Percentiles rank a stretch among this genome's conserved stretches.
phyloP scores from a whole-genome alignment of 768 basidiomycete species.

The Russula virescens region DNA sequence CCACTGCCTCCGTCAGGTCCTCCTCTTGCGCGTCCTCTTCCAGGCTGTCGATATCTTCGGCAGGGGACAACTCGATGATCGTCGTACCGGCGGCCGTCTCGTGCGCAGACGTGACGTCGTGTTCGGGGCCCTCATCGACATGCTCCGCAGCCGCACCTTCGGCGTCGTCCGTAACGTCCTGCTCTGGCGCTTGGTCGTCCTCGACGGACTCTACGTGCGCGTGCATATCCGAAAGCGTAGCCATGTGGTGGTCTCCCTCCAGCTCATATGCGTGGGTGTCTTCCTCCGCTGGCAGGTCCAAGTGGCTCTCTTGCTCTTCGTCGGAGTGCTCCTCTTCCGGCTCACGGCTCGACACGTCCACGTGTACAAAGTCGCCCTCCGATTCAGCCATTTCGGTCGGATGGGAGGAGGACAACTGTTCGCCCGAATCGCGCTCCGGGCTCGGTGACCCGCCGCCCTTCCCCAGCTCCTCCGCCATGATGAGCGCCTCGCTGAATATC shows the following conservation, averaged over 20 bases:
- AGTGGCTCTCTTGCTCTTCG: slow-evolving; percentile 6
- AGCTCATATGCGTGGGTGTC: neutral
- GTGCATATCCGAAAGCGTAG: slow-evolving; percentile 4
- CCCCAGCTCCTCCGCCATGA: slow-evolving; percentile 37
- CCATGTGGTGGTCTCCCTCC: slow-evolving; percentile 1
- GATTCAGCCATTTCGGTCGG: slow-evolving; percentile 6
- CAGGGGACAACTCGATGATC: slow-evolving; percentile 18
- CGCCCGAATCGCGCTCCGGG: slow-evolving; percentile 10
- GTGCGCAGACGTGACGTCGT: slow-evolving; percentile 18
- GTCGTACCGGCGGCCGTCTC: slow-evolving; percentile 8
- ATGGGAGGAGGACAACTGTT: neutral
- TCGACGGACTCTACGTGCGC: neutral
- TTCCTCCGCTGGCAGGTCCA: neutral
- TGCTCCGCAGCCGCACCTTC: slow-evolving; percentile 1
- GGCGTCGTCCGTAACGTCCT: slow-evolving; percentile 21
- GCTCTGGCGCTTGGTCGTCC: slow-evolving; percentile 9
- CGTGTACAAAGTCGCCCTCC: slow-evolving; percentile 14
- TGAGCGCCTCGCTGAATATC: slow-evolving; percentile 50
- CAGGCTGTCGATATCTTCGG: slow-evolving; percentile 5
- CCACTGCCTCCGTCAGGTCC: slow-evolving; percentile 20
- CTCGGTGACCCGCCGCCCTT: slow-evolving; percentile 23
- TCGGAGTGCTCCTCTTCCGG: slow-evolving; percentile 8
- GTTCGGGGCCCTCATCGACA: slow-evolving; percentile 1
- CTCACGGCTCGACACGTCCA: slow-evolving; percentile 7
- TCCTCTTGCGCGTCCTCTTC: slow-evolving; percentile 21